These are phyloP conservation scores for Zarea fungicola DNA, from an alignment of 2,329 filamentous ascomycete genomes.

Conservation along the genomic window DNA sequence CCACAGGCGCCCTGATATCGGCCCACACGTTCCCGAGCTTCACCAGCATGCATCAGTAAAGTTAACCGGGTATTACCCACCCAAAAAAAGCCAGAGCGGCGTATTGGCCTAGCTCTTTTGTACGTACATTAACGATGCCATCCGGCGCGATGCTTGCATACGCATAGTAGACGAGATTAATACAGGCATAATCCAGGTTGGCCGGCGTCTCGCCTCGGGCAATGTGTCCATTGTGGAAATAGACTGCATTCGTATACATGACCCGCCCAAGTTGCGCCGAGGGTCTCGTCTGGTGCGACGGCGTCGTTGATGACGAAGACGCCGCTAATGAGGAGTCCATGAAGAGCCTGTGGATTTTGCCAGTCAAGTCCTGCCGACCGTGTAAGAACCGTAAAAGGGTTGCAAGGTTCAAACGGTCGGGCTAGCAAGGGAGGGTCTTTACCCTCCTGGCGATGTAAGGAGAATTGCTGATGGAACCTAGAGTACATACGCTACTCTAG, in stretches of 20 bases:
- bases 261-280: conserved; percentile 24
- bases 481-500: conserved; percentile 5
- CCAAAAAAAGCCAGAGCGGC: not conserved
- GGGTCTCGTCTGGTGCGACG: not conserved
- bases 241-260: conserved; percentile 69
- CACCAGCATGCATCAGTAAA: conserved; percentile 1
- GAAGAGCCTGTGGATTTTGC: not conserved
- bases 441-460: conserved; percentile 1
- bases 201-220: conserved; percentile 70
- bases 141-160: conserved; percentile 70
- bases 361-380: not conserved
- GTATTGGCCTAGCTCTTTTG: too few relatives aligned
- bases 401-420: not conserved
- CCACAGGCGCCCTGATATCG: conserved; percentile 65
- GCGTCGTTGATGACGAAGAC: not conserved
- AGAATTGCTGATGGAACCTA: not conserved
- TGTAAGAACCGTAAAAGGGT: not conserved
- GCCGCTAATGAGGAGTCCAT: not conserved
- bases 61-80: too few relatives aligned
- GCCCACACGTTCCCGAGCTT: conserved; percentile 78
- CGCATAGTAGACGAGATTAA: conserved; percentile 79
- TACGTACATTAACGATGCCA: conserved; percentile 68
- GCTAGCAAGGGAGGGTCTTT: not conserved
- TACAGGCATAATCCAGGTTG: conserved; percentile 67
- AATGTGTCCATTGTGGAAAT: conserved; percentile 76